Evolutionary conservation across 164 flowering plant species (phyloP).

Genomic region (Liquidambar formosana): DNA sequence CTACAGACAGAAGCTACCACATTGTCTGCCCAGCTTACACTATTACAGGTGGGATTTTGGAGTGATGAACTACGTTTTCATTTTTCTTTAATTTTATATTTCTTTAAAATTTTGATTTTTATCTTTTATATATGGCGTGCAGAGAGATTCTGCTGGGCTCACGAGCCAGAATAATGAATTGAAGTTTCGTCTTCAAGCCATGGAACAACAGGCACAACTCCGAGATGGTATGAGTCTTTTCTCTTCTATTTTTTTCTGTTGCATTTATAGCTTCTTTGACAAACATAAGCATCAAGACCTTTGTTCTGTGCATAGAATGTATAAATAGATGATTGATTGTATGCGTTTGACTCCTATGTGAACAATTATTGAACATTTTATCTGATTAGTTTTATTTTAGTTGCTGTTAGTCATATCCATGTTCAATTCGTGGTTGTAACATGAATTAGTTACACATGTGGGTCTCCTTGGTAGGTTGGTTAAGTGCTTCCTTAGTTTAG

Average conservation of each 20-base stretch:
- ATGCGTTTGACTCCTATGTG: background rate
- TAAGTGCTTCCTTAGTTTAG: too few relatives aligned
- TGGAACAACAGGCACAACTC: slow-evolving; percentile 81
- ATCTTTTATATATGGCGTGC: slow-evolving; percentile 11
- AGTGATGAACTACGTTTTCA: background rate
- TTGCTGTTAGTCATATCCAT: too few relatives aligned
- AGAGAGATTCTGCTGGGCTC: slow-evolving; percentile 64
- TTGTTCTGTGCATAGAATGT: too few relatives aligned
- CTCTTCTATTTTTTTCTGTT: background rate
- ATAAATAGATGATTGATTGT: background rate
- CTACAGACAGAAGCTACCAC: slow-evolving; percentile 97
- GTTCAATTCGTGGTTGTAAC: too few relatives aligned
- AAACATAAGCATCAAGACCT: too few relatives aligned
- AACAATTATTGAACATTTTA: too few relatives aligned
- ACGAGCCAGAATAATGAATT: slow-evolving; percentile 58
- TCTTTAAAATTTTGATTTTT: background rate
- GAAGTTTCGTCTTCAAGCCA: slow-evolving; percentile 72
- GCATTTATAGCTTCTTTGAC: background rate
- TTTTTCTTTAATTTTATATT: background rate
- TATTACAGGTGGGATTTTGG: slow-evolving; percentile 62
- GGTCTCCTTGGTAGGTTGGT: too few relatives aligned
- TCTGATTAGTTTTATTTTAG: too few relatives aligned
- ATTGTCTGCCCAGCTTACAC: slow-evolving; percentile 89
- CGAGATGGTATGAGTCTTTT: slow-evolving; percentile 50
- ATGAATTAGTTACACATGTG: too few relatives aligned